These are phyloP conservation scores for Podila clonocystis DNA, from an alignment of 192 early-diverging fungal genomes.

Conservation along the genomic window DNA sequence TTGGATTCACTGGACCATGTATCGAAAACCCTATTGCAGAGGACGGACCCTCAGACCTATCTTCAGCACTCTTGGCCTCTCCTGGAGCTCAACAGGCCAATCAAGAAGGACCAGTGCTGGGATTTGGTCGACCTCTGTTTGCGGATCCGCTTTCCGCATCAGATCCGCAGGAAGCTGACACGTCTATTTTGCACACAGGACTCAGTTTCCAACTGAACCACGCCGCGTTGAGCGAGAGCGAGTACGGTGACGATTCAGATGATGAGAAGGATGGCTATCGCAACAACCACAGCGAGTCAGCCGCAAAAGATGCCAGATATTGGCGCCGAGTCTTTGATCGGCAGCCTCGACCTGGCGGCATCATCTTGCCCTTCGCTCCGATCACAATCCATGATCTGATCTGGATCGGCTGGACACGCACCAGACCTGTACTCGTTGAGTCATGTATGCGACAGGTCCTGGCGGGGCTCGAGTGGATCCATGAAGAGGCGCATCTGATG, in stretches of 20 bases:
- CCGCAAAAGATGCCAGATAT: background rate
- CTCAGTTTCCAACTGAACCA: no score
- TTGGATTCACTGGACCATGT: constrained; percentile 27
- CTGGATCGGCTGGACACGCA: constrained; percentile 32
- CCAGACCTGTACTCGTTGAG: constrained; percentile 21
- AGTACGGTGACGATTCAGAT: background rate
- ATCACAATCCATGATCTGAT: constrained; percentile 29
- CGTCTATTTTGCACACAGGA: no score
- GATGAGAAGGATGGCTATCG: background rate
- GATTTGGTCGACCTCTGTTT: no score
- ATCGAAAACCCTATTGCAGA: constrained; percentile 7
- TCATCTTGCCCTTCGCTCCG: constrained; percentile 25
- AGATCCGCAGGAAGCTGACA: no score
- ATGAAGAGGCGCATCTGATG: constrained; percentile 30
- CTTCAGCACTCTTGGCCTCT: no score
- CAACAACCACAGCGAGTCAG: background rate
- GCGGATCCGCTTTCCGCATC: no score
- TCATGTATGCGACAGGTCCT: constrained; percentile 42
- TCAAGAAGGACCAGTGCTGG: no score
- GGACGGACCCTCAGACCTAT: background rate
- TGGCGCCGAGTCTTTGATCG: constrained; percentile 22
- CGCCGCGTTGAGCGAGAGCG: no score
- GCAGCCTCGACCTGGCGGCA: constrained; percentile 32
- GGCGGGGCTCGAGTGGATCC: constrained; percentile 35
- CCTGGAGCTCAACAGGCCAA: no score